Evolutionary conservation across 805 yeast genomes (phyloP).

Genomic region (Hemisphaericaspora nanyangensis): DNA sequence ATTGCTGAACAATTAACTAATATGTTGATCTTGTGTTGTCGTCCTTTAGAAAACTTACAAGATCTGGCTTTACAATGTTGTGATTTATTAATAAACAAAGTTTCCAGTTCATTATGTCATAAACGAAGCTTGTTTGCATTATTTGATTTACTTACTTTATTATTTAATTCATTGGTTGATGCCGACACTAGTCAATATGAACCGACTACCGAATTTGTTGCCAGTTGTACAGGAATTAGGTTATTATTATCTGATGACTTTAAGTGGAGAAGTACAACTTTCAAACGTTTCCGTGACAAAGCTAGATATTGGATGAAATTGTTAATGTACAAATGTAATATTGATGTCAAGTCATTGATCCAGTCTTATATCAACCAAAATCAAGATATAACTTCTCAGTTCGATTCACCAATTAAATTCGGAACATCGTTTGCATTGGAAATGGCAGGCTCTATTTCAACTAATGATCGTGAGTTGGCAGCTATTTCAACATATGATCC

Average conservation of each 20-base stretch:
- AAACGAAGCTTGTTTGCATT: slow-evolving; percentile 69
- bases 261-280: slow-evolving; percentile 68
- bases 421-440: slow-evolving; percentile 92
- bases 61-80: slow-evolving; percentile 77
- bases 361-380: slow-evolving; percentile 65
- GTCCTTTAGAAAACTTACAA: slow-evolving; percentile 70
- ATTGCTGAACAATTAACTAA: slow-evolving; percentile 65
- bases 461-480: slow-evolving; percentile 62
- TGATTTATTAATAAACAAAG: slow-evolving; percentile 55
- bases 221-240: slow-evolving; percentile 42
- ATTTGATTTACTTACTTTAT: slow-evolving; percentile 71
- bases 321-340: slow-evolving; percentile 55
- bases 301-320: slow-evolving; percentile 66
- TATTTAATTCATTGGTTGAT: slow-evolving; percentile 78
- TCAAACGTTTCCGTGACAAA: slow-evolving; percentile 52
- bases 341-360: slow-evolving; percentile 74
- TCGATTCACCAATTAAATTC: slow-evolving; percentile 44
- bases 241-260: slow-evolving; percentile 70
- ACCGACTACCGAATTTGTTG: slow-evolving; percentile 66
- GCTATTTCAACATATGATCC: slow-evolving; percentile 38
- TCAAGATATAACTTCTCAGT: slow-evolving; percentile 17
- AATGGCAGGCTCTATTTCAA: slow-evolving; percentile 72
- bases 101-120: slow-evolving; percentile 81
- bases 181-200: slow-evolving; percentile 81
- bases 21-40: slow-evolving; percentile 69